A percentile compares a stretch with the other conserved stretches of the same genome.
These are phyloP conservation scores for Hortaea werneckii DNA, from an alignment of 2,329 filamentous ascomycete species.

Conservation along the genomic window DNA sequence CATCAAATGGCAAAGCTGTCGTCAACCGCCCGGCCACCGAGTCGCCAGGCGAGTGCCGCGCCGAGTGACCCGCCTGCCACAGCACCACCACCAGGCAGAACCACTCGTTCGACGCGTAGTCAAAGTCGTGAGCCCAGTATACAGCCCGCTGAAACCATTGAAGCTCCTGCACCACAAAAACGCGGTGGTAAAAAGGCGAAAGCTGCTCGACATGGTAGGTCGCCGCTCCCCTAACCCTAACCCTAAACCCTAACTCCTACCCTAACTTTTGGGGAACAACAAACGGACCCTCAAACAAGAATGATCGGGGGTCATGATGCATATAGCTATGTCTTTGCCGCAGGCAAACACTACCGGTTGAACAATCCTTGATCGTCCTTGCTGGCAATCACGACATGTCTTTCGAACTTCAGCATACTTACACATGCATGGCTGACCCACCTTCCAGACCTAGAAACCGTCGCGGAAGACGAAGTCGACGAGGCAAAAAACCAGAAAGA, in stretches of 20 bases:
- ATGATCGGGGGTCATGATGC: no score
- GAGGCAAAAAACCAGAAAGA: neutral
- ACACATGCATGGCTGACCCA: slow-evolving; percentile 1
- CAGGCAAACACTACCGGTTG: no score
- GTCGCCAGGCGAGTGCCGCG: slow-evolving; percentile 2
- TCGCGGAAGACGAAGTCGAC: slow-evolving; percentile 6
- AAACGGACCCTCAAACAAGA: no score
- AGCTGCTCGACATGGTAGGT: neutral
- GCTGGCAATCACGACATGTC: neutral
- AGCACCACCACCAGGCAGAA: slow-evolving; percentile 4
- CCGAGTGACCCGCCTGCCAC: neutral
- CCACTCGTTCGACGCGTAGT: slow-evolving; percentile 27
- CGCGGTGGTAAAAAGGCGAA: slow-evolving; percentile 1
- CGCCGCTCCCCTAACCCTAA: neutral
- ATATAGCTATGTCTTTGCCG: no score
- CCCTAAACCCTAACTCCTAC: neutral
- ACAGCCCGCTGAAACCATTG: neutral
- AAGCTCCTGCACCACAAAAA: neutral
- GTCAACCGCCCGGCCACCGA: slow-evolving; percentile 1
- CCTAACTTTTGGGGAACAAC: neutral
- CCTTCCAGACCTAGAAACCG: slow-evolving; percentile 10
- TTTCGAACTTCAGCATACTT: neutral
- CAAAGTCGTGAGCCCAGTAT: slow-evolving; percentile 28
- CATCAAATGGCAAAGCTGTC: slow-evolving; percentile 6
- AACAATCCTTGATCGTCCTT: no score